Conservation (phyloP, 2,329 filamentous ascomycete species). For the Apiospora hydei region DNA sequence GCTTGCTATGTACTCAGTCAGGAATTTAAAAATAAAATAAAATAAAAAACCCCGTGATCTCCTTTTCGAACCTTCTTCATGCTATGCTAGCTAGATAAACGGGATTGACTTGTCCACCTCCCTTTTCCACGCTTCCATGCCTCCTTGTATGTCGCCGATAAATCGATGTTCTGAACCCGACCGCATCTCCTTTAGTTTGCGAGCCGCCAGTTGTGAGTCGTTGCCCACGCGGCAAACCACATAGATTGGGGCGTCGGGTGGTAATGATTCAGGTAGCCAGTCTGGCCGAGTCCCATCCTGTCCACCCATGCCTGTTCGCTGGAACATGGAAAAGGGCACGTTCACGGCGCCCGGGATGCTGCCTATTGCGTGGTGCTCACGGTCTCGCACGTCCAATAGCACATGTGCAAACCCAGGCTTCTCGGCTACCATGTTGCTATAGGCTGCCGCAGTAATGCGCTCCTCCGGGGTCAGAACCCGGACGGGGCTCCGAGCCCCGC, state of each 20-base stretch:
- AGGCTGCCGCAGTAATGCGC: conserved; percentile 71
- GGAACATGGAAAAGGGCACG: conserved; percentile 68
- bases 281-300: conserved; percentile 35
- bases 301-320: conserved; percentile 35
- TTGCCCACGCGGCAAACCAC: conserved; percentile 79
- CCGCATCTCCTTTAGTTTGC: conserved; percentile 69
- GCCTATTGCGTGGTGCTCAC: conserved; percentile 84
- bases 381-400: conserved; percentile 84
- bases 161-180: conserved; percentile 61
- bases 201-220: conserved; percentile 76
- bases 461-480: conserved; percentile 67
- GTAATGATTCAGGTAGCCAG: conserved; percentile 50
- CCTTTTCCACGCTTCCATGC: conserved; percentile 75
- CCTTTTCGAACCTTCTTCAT: conserved; percentile 17
- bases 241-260: conserved; percentile 64
- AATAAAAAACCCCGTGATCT: not conserved
- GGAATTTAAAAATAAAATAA: not conserved
- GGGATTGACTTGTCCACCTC: conserved; percentile 67
- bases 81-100: conserved; percentile 50
- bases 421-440: conserved; percentile 47
- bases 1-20: not conserved
- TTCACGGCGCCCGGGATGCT: conserved; percentile 79
- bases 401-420: conserved; percentile 50
- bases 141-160: conserved; percentile 76
- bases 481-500: conserved; percentile 67